Conservation (phyloP, 2,329 filamentous ascomycete genomes). For the Dothiorella sarmentorum region DNA sequence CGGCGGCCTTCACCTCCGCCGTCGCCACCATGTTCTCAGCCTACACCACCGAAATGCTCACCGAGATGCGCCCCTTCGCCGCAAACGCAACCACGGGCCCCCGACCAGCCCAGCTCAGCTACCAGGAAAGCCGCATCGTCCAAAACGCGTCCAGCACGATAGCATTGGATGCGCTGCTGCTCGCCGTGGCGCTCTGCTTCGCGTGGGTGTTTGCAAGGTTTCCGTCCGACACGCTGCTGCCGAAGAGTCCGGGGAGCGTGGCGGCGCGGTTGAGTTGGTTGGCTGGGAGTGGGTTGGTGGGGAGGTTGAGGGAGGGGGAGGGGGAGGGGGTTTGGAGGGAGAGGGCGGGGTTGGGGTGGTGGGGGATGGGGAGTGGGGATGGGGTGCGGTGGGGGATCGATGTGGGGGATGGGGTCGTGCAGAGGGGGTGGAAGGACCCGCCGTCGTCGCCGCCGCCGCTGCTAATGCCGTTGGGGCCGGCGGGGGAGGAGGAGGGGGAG, state of each 20-base stretch:
- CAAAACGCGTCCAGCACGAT: background rate
- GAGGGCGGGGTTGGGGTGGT: background rate
- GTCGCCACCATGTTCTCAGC: background rate
- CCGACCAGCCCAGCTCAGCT: background rate
- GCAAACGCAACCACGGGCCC: accelerated
- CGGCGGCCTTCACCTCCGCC: background rate
- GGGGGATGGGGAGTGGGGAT: background rate
- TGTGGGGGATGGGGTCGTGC: background rate
- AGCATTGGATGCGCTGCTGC: background rate
- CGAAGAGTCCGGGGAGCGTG: background rate
- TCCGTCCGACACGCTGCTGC: background rate
- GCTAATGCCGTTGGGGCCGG: background rate
- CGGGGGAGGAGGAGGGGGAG: background rate
- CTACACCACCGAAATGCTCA: background rate
- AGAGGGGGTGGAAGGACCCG: background rate
- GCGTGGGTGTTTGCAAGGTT: background rate
- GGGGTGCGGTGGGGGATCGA: background rate
- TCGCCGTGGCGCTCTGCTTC: background rate
- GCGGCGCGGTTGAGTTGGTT: background rate
- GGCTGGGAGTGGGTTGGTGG: background rate
- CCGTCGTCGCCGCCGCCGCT: background rate
- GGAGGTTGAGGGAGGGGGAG: background rate
- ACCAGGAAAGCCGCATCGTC: background rate
- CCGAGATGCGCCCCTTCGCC: background rate
- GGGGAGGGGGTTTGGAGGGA: background rate